Evolutionary conservation across 805 yeast genomes (phyloP).

Genomic region (Kregervanrija delftensis): DNA sequence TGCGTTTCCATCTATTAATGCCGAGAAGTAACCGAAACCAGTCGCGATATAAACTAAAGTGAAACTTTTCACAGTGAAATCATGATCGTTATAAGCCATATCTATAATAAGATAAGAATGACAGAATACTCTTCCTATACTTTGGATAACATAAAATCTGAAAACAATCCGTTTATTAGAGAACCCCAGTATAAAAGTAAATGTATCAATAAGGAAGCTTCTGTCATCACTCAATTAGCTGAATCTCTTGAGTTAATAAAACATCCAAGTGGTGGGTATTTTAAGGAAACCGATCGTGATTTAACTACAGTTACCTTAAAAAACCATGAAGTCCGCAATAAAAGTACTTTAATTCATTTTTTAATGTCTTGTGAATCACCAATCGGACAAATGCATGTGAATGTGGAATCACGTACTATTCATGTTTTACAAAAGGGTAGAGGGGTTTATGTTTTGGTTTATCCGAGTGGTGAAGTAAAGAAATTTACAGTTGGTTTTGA

Average conservation of each 20-base stretch:
- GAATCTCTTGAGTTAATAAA: constrained; percentile 29
- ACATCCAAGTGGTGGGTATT: constrained; percentile 54
- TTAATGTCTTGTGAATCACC: constrained; percentile 45
- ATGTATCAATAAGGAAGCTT: constrained; percentile 13
- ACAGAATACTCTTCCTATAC: constrained; percentile 8
- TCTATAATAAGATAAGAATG: no score
- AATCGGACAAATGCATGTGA: constrained; percentile 44
- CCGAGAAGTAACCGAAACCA: no score
- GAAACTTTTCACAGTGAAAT: no score
- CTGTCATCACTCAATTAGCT: constrained; percentile 27
- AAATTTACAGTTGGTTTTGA: constrained; percentile 49
- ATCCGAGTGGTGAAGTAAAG: constrained; percentile 43
- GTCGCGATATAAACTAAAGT: no score
- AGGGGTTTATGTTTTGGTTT: constrained; percentile 47
- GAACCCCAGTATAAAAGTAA: constrained; percentile 19
- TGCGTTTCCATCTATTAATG: no score
- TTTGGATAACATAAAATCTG: constrained; percentile 16
- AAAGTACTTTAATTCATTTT: constrained; percentile 46
- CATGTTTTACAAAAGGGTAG: constrained; percentile 50
- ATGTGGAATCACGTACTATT: constrained; percentile 41
- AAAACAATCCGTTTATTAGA: constrained; percentile 10
- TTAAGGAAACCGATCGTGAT: constrained; percentile 49
- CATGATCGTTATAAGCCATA: no score
- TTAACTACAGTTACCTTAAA: neutral
- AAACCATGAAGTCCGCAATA: neutral